phyloP scores from a whole-genome alignment of 441 rosid species.

The Croton laevigatus region DNA sequence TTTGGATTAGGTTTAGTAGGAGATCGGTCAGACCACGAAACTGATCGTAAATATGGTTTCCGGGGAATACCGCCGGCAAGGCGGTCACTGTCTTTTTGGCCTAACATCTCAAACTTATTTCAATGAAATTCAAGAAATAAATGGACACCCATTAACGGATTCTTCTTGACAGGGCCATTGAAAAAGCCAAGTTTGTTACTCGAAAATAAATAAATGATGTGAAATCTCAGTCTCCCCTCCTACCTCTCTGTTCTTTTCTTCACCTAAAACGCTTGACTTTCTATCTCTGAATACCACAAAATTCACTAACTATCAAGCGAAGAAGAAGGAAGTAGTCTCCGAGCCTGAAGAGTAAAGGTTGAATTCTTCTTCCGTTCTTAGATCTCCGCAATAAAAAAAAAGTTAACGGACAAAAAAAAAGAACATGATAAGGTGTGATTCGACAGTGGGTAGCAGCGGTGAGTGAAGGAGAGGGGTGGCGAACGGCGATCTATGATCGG shows the following conservation, averaged over 20 bases:
- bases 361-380: neutral
- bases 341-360: constrained; percentile 44
- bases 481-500: too few species aligned
- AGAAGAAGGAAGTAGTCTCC: constrained; percentile 27
- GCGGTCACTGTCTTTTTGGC: constrained; percentile 43
- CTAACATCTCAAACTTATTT: constrained; percentile 38
- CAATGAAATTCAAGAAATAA: constrained; percentile 28
- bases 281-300: constrained; percentile 11
- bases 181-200: constrained; percentile 27
- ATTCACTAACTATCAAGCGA: constrained; percentile 2
- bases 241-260: constrained; percentile 16
- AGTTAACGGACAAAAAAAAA: too few species aligned
- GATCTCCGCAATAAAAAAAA: too few species aligned
- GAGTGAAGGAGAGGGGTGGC: too few species aligned
- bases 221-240: constrained; percentile 14
- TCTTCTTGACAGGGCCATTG: constrained; percentile 37
- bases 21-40: constrained; percentile 64
- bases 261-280: constrained; percentile 54
- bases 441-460: too few species aligned
- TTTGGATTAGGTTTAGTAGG: constrained; percentile 43
- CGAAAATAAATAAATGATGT: constrained; percentile 28
- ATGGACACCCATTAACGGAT: constrained; percentile 34
- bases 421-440: too few species aligned
- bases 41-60: constrained; percentile 54
- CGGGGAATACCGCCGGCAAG: constrained; percentile 34